Base-by-base conservation (phyloP, 306 rosid species). In the Quercus agrifolia region DNA sequence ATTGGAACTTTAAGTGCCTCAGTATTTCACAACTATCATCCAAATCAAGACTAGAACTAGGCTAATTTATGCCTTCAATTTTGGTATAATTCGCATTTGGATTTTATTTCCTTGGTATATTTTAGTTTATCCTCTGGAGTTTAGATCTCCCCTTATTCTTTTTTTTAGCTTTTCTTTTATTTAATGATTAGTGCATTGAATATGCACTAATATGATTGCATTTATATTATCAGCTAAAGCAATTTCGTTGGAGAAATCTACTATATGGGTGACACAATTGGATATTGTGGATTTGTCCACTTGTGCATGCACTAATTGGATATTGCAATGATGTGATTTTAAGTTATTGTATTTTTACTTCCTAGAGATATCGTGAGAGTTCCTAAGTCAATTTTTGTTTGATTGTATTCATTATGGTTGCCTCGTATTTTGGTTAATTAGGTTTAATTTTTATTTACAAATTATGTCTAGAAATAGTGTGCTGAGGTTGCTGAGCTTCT, bases 401-500 rank as follows among this genome's bases (percentile, higher is more conserved):
- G 23, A 15, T 74, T 0, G 23, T 28, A 54, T 51, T 51, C 21
- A 28, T 30, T 25, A 23, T 58, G 77, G 12, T 76, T 61, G 44
- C 4, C 30, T 38, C 56, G 55, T 51, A 38, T 23, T 51, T 46
- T 67, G 23, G 25, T 84, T 54, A 21, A 18, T 49, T 55, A 25
- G 62, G n/a, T 41, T 58, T 58, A 55, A 49, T 15, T 70, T 76
- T 51, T 85, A 15, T 61, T 83, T 83, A 28, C 97, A 94, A 97
- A 83, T 91, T 94, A 79, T 94, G 96, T 84, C 94, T 89, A 86
- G 97, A 94, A 84, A 85, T 94, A 80, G 87, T 88, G 54, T 61
- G 92, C 92, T 81, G 97, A 94, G 85, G 87, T 86, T 79, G 94
- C 98, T 21, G 98, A 94, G 89, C 91, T 94, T 68, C 88, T 94